Evolutionary conservation across 306 rosid genomes (phyloP), one percentile per base, ranked within the genome.

Genomic region (Gastrolobium villosum): DNA sequence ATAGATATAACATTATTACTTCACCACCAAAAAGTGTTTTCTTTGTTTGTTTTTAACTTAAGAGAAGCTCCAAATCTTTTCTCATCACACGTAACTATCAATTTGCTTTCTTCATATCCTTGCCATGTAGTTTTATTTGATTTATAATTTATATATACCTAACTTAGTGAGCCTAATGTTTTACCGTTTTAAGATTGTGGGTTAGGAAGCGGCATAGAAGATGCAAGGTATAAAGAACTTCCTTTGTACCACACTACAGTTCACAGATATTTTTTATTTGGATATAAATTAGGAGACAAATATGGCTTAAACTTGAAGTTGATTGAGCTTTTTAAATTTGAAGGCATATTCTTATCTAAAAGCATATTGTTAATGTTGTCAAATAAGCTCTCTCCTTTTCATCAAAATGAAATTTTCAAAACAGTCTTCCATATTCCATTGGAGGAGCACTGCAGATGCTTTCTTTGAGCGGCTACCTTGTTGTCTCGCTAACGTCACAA

Each of bases 281-380:
- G 40, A 82, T 53, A 53, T 64, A 40, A 70, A 77, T 56, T 32
- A 37, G 50, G 59, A 60, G 67, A 65, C 77, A 83, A 60, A 78
- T n/a, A 6, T 79, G 49, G 70, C 77, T 72, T 49, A 40, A 50
- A 54, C 37, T 31, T 9, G 32, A 1, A 77, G 71, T 60, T 35
- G 6, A 44, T 39, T 13, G 5, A 37, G 48, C 76, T 46, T 73
- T 70, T 2, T 3, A 48, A 71, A 32, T 73, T 70, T 2, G 2
- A 48, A 71, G 39, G 73, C 65, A 76, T 76, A 72, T 76, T 80
- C 83, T 81, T 74, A 60, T 81, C 73, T 73, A 69, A 77, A 82
- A 62, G 69, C 59, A 81, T 46, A 45, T 10, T 67, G 30, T 68
- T 76, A 55, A 70, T 76, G 31, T 10, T 10, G 48, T 62, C 70